Evolutionary conservation across 345 rosid species (phyloP).

Genomic region (Eutrema yunnanense): DNA sequence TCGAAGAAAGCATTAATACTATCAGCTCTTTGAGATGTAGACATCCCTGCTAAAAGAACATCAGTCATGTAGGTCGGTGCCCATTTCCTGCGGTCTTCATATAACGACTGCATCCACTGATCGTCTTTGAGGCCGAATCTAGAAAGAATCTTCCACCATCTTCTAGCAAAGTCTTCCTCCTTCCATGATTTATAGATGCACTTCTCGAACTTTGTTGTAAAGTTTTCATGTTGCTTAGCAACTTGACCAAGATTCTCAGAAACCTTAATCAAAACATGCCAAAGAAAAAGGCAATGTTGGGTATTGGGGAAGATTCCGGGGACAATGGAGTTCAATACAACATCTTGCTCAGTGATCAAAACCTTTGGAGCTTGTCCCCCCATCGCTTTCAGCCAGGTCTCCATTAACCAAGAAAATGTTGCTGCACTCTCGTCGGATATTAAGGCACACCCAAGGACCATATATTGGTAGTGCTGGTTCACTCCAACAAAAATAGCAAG

Average conservation of each 20-base stretch:
- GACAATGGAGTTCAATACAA: slow-evolving; percentile 37
- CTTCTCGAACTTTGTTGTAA: slow-evolving; percentile 50
- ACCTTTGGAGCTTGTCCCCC: slow-evolving; percentile 58
- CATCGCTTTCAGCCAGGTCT: slow-evolving; percentile 61
- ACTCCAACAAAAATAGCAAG: slow-evolving; percentile 58
- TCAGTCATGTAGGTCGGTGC: slow-evolving; percentile 52
- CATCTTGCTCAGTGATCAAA: slow-evolving; percentile 52
- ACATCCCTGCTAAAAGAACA: slow-evolving; percentile 59
- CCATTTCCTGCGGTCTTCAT: slow-evolving; percentile 60
- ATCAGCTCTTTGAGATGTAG: slow-evolving; percentile 47
- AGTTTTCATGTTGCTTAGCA: slow-evolving; percentile 42
- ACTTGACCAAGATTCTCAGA: slow-evolving; percentile 51
- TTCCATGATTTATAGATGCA: slow-evolving; percentile 65
- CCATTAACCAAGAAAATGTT: slow-evolving; percentile 60
- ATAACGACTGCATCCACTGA: slow-evolving; percentile 46
- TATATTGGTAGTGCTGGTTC: slow-evolving; percentile 60
- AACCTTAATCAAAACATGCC: slow-evolving; percentile 54
- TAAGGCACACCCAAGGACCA: slow-evolving; percentile 64
- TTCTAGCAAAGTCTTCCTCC: slow-evolving; percentile 49
- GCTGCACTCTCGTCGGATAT: slow-evolving; percentile 51
- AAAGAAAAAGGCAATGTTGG: slow-evolving; percentile 49
- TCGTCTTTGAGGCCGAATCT: slow-evolving; percentile 53
- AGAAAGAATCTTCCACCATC: slow-evolving; percentile 57
- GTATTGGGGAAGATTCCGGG: slow-evolving; percentile 43
- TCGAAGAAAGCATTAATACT: slow-evolving; percentile 57